Conservation (phyloP, 441 rosid species). For the Croton setiger region DNA sequence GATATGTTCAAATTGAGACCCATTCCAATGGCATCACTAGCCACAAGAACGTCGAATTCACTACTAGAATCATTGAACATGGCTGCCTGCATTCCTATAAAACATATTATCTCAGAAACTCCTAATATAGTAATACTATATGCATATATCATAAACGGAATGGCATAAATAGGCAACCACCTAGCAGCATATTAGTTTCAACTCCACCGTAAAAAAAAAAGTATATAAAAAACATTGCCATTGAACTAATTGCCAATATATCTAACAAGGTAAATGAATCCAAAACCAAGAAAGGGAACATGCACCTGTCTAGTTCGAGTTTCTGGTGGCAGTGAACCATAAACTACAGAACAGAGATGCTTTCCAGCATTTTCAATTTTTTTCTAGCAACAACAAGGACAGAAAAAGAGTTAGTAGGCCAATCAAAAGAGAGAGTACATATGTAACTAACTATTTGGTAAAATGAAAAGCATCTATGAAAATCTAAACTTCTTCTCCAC, state of each 20-base stretch:
- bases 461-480: not conserved
- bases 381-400: slow-evolving; percentile 40
- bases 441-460: not conserved
- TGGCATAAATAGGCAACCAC: not conserved
- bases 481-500: not conserved
- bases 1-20: slow-evolving; percentile 94
- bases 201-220: not conserved
- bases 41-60: slow-evolving; percentile 93
- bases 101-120: slow-evolving; percentile 24
- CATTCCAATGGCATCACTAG: slow-evolving; percentile 99
- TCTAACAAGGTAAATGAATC: slow-evolving; percentile 3
- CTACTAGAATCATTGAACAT: slow-evolving; percentile 83
- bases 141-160: not conserved
- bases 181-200: not conserved
- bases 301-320: slow-evolving; percentile 93
- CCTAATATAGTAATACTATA: not conserved
- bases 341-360: slow-evolving; percentile 92
- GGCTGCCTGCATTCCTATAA: slow-evolving; percentile 68
- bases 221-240: not conserved
- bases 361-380: slow-evolving; percentile 57
- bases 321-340: slow-evolving; percentile 91
- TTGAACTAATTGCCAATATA: not conserved
- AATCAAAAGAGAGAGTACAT: slow-evolving; percentile 16
- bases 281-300: slow-evolving; percentile 20
- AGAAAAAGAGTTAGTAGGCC: slow-evolving; percentile 19